Percentiles rank a stretch among this genome's conserved stretches.
These are phyloP conservation scores for Trichoderma pleuroti DNA, from an alignment of 2,329 filamentous ascomycete genomes.

Conservation along the genomic window DNA sequence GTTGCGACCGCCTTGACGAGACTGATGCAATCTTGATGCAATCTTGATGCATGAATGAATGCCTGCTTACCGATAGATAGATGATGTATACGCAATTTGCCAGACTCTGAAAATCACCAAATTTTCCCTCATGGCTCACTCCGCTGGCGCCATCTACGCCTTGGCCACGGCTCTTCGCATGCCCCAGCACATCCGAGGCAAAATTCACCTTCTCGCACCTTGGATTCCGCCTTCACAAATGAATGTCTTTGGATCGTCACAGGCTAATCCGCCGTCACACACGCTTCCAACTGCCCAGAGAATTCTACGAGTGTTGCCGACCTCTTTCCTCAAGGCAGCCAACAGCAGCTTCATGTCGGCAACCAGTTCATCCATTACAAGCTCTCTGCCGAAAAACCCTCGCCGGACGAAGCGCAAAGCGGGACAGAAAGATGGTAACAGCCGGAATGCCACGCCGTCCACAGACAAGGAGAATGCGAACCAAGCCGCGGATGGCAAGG, in stretches of 20 bases:
- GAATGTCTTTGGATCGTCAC: conserved; percentile 70
- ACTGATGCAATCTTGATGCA: background rate
- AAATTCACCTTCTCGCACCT: conserved; percentile 89
- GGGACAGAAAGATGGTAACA: conserved; percentile 38
- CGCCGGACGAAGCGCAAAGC: conserved; percentile 58
- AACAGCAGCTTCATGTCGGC: conserved; percentile 95
- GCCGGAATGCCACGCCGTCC: conserved; percentile 35
- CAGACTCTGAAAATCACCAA: conserved; percentile 88
- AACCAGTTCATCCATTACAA: conserved; percentile 81
- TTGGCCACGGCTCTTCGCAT: conserved; percentile 92
- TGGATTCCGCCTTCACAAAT: conserved; percentile 97
- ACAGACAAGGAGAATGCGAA: conserved; percentile 51
- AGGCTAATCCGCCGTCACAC: conserved; percentile 73
- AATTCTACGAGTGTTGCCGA: conserved; percentile 84
- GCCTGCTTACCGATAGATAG: conserved; percentile 33
- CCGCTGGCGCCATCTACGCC: conserved; percentile 95
- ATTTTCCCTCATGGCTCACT: conserved; percentile 94
- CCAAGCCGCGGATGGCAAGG: conserved; percentile 28
- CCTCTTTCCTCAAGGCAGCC: conserved; percentile 85
- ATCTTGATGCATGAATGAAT: background rate
- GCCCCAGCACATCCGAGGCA: conserved; percentile 90
- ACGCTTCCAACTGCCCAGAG: conserved; percentile 88
- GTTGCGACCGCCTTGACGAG: conserved; percentile 29
- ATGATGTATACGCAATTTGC: conserved; percentile 90
- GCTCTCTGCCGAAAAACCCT: conserved; percentile 66